Conservation (phyloP, 2,329 filamentous ascomycete species). For the Pleomassaria siparia region DNA sequence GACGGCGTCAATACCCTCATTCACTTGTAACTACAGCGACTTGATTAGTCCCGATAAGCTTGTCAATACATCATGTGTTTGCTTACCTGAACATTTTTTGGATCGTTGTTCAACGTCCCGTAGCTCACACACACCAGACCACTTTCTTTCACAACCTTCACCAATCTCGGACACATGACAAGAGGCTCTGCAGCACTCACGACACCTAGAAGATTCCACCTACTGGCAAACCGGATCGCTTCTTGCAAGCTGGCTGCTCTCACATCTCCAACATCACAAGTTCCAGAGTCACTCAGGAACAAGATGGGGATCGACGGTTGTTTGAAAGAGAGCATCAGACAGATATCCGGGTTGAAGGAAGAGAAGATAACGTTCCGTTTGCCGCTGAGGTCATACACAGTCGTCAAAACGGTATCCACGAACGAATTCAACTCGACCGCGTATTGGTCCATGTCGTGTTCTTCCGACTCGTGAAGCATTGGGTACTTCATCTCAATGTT, state of each 20-base stretch:
- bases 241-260: slow-evolving; percentile 90
- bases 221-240: slow-evolving; percentile 87
- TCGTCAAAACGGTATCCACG: slow-evolving; percentile 86
- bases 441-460: slow-evolving; percentile 95
- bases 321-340: slow-evolving; percentile 91
- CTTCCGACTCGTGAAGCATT: slow-evolving; percentile 93
- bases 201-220: slow-evolving; percentile 93
- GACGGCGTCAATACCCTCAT: slow-evolving; percentile 94
- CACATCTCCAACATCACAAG: slow-evolving; percentile 80
- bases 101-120: slow-evolving; percentile 86
- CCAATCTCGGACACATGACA: slow-evolving; percentile 83
- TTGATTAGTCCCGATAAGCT: slow-evolving; percentile 1
- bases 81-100: slow-evolving; percentile 76
- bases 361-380: slow-evolving; percentile 95
- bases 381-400: slow-evolving; percentile 82
- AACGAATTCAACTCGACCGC: slow-evolving; percentile 96
- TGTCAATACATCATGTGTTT: neutral
- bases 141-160: slow-evolving; percentile 90
- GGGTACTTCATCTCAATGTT: slow-evolving; percentile 99
- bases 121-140: slow-evolving; percentile 95
- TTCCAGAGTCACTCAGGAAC: slow-evolving; percentile 89
- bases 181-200: slow-evolving; percentile 87
- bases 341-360: slow-evolving; percentile 96
- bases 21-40: slow-evolving; percentile 73
- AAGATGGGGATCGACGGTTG: slow-evolving; percentile 95